A percentile compares a stretch with the other conserved stretches of the same genome.
phyloP scores from a whole-genome alignment of 1,139 yeast genomes.

The Candida mesenterica region DNA sequence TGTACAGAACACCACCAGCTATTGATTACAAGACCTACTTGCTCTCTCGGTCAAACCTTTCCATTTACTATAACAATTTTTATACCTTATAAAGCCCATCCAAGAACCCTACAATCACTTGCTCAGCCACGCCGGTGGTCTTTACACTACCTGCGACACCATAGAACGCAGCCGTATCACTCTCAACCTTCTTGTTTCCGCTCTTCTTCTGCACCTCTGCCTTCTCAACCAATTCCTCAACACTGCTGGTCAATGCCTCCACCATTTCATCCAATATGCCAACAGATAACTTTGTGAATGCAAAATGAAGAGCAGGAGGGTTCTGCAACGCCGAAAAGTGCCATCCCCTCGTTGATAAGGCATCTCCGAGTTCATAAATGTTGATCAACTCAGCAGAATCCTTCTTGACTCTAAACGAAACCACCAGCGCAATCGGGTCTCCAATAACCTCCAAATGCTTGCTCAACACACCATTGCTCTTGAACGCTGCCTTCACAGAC shows the following conservation, averaged over 20 bases:
- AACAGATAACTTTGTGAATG: conserved; percentile 72
- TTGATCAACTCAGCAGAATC: conserved; percentile 35
- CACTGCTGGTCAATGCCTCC: conserved; percentile 49
- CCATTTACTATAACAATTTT: not conserved
- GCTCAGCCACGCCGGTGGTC: conserved; percentile 83
- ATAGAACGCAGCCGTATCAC: conserved; percentile 83
- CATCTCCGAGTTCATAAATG: conserved; percentile 76
- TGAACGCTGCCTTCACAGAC: conserved; percentile 51
- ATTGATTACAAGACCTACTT: too few species aligned
- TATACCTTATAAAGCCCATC: conserved; percentile 66
- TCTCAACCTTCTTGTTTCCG: conserved; percentile 13
- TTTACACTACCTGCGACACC: conserved; percentile 93
- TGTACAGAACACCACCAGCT: too few species aligned
- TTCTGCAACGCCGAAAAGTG: conserved; percentile 82
- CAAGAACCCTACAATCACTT: conserved; percentile 72
- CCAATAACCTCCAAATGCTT: conserved; percentile 60
- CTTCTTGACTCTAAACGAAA: conserved; percentile 62
- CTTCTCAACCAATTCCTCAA: conserved; percentile 39
- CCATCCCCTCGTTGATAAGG: conserved; percentile 73
- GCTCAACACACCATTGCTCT: conserved; percentile 36
- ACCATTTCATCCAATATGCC: conserved; percentile 63
- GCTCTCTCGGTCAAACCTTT: too few species aligned
- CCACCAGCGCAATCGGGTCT: conserved; percentile 79
- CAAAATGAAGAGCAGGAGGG: conserved; percentile 90
- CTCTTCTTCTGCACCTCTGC: conserved; percentile 30